Conservation (phyloP, 331 rosid species). For the Saraca asoca region DNA sequence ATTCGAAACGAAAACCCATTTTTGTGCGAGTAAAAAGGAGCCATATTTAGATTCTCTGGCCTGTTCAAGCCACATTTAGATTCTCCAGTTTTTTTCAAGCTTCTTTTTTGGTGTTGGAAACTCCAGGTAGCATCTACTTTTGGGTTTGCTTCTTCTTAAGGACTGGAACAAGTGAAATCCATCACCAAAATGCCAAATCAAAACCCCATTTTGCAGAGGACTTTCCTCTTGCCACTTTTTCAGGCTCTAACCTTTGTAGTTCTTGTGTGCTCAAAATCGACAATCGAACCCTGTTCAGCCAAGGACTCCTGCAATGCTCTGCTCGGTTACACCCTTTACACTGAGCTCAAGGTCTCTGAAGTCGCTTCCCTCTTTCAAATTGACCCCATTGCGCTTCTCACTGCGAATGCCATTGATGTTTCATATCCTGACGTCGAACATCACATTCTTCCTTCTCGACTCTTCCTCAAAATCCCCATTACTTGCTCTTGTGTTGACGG, state of each 20-base stretch:
- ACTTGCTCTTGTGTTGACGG: constrained; percentile 88
- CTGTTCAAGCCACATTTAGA: constrained; percentile 11
- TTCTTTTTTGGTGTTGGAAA: neutral
- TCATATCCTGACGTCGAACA: constrained; percentile 94
- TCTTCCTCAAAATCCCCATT: constrained; percentile 82
- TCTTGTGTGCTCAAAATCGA: constrained; percentile 64
- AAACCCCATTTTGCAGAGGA: constrained; percentile 31
- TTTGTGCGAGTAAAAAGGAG: neutral
- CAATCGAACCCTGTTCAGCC: constrained; percentile 93
- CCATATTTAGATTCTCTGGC: constrained; percentile 16
- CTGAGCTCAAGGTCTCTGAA: constrained; percentile 93
- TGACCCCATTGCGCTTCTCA: constrained; percentile 80
- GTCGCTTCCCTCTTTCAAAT: constrained; percentile 88
- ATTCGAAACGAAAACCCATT: constrained; percentile 16
- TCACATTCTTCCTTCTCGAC: constrained; percentile 83
- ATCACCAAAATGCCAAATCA: constrained; percentile 42
- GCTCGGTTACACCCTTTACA: constrained; percentile 87
- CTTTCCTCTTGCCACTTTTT: constrained; percentile 28
- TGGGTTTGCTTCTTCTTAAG: constrained; percentile 3
- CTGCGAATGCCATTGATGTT: constrained; percentile 87
- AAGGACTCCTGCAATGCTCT: constrained; percentile 79
- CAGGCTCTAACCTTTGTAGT: constrained; percentile 39
- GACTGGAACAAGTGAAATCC: neutral
- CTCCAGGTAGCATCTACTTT: neutral
- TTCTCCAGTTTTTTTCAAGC: neutral